Conservation (phyloP, 805 yeast genomes). For the Ogataea paraovalis region DNA sequence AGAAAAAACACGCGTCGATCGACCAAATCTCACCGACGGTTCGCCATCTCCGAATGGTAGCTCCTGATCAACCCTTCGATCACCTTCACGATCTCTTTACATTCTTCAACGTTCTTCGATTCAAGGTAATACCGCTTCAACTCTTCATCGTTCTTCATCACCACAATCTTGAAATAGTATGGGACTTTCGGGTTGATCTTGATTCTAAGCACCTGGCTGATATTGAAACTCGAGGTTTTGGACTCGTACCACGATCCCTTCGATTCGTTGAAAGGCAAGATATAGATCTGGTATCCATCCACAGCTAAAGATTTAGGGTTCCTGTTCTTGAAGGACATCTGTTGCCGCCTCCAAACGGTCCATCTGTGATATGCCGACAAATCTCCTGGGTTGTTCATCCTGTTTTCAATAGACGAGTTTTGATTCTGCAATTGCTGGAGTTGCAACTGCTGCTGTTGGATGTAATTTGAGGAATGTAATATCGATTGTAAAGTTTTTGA, state of each 20-base stretch:
- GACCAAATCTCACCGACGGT: not conserved
- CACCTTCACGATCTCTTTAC: constrained; percentile 73
- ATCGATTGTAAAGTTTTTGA: constrained; percentile 24
- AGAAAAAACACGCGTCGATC: not conserved
- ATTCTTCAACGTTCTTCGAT: constrained; percentile 55
- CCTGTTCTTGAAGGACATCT: constrained; percentile 72
- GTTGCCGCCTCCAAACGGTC: constrained; percentile 85
- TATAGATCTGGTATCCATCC: constrained; percentile 91
- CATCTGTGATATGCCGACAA: constrained; percentile 69
- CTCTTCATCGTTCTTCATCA: constrained; percentile 48
- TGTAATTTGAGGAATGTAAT: constrained; percentile 18
- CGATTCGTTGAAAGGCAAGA: constrained; percentile 79
- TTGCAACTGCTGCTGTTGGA: constrained; percentile 7
- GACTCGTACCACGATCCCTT: constrained; percentile 57
- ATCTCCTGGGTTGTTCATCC: not conserved
- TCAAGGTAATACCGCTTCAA: constrained; percentile 86
- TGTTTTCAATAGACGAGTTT: not conserved
- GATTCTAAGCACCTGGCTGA: constrained; percentile 67
- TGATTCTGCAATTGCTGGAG: constrained; percentile 4
- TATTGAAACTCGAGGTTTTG: constrained; percentile 84
- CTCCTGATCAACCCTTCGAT: constrained; percentile 55
- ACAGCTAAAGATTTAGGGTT: constrained; percentile 81
- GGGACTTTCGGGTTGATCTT: constrained; percentile 78
- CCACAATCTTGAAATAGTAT: constrained; percentile 74
- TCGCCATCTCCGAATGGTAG: constrained; percentile 26